Percentiles rank a stretch among this genome's conserved stretches.
Evolutionary conservation across 345 rosid genomes (phyloP).

Genomic region (Gynandropsis gynandra): DNA sequence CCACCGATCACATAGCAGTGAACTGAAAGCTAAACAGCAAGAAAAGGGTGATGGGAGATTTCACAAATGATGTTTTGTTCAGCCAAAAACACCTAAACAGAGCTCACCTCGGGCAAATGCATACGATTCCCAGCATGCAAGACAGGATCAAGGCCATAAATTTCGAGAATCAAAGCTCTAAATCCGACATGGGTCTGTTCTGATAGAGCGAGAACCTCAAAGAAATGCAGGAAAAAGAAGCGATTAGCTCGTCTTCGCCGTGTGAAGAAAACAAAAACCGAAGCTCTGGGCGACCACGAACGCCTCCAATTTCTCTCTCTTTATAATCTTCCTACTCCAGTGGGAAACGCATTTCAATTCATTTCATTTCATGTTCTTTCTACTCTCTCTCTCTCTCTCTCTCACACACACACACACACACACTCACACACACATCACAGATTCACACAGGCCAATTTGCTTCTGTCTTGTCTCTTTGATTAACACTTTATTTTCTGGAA

Average conservation of each 20-base stretch:
- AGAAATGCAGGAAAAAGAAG: neutral
- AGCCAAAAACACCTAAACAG: neutral
- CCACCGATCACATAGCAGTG: neutral
- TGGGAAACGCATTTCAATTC: constrained; percentile 26
- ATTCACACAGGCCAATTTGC: constrained; percentile 1
- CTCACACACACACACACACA: constrained; percentile 1
- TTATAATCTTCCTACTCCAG: constrained; percentile 11
- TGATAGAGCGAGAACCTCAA: constrained; percentile 18
- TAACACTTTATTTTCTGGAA: neutral
- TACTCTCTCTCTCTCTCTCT: constrained; percentile 19
- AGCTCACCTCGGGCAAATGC: constrained; percentile 15
- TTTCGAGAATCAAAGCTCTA: neutral
- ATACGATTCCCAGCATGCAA: constrained; percentile 27
- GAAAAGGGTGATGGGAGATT: neutral
- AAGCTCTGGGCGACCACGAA: neutral
- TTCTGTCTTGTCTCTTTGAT: constrained; percentile 14
- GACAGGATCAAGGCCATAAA: constrained; percentile 12
- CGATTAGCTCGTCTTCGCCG: constrained; percentile 1
- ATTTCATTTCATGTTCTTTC: constrained; percentile 28
- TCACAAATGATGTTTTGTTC: neutral
- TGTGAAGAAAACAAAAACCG: neutral
- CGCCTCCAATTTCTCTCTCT: constrained; percentile 12
- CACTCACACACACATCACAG: neutral
- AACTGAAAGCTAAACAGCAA: neutral
- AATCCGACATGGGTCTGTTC: constrained; percentile 15